Evolutionary conservation across 116 monocot species (phyloP), one percentile per base, ranked within the genome.

Genomic region (Cymodocea nodosa): DNA sequence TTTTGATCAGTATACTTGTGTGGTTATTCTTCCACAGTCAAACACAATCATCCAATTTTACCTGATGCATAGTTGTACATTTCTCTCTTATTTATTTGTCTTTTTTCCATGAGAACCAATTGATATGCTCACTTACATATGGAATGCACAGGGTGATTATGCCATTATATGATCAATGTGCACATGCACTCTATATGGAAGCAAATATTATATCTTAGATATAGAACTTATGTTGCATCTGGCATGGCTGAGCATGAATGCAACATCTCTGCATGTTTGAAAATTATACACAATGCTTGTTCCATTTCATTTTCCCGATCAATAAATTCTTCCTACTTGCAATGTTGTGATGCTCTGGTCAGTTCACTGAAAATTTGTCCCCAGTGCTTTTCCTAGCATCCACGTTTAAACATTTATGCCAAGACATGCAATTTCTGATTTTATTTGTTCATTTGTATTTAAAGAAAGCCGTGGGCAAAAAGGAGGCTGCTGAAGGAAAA

Each of bases 391-490:
- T 54, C 17, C 54, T 19, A 16, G 6, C 8, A 20, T 16, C 54
- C 19, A 54, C 5, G 54, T 54, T n/a, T n/a, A n/a, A 17, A 18
- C 17, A 54, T 18, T 4, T 54, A 54, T 62, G 37, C 7, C 36
- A 22, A 6, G 15, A 10, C n/a, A 62, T 62, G 36, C 66, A 30
- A 55, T 36, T 15, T 71, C 18, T 25, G 30, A 59, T 35, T 19
- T 34, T 68, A 13, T 34, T 25, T 70, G 34, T 36, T 2, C 52
- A 66, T 68, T 62, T 25, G 54, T 39, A 57, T 60, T 40, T 73
- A 58, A 72, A 76, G 80, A 84, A 82, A 75, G 40, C 56, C 67
- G 60, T 58, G 51, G 74, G 40, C 66, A 62, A 82, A 60, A 78
- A 80, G 68, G 83, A 68, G n/a, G 50, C 36, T 36, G 15, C 14